Percentiles rank a stretch among this genome's conserved stretches.
These are phyloP conservation scores for Pleurotus tuber-regium DNA, from an alignment of 768 basidiomycete genomes.

Conservation along the genomic window DNA sequence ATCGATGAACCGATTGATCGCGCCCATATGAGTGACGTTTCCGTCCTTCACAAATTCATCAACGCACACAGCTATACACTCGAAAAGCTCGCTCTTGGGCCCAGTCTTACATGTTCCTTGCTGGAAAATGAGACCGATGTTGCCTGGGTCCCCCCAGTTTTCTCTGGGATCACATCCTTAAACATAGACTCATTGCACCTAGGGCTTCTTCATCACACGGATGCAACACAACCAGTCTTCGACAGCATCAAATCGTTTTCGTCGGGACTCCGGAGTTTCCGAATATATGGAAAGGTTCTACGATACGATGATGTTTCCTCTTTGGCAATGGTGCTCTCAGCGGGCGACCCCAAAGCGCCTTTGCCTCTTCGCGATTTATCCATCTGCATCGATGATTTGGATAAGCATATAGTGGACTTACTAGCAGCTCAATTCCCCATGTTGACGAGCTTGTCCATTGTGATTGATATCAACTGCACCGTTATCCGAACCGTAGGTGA, in stretches of 20 bases:
- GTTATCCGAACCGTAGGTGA: background rate
- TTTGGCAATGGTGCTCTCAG: background rate
- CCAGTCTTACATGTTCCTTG: background rate
- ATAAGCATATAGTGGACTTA: constrained; percentile 1
- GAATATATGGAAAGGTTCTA: background rate
- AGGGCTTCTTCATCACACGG: background rate
- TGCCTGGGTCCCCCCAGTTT: constrained; percentile 2
- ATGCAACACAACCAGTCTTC: background rate
- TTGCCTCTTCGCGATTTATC: background rate
- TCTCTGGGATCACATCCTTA: background rate
- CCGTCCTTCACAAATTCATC: constrained; percentile 2
- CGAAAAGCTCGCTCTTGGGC: background rate
- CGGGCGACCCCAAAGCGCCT: background rate
- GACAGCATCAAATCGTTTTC: background rate
- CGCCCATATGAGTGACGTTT: constrained; percentile 4
- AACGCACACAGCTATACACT: background rate
- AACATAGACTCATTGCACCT: background rate
- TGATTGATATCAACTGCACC: background rate
- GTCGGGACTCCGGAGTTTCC: background rate
- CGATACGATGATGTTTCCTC: background rate
- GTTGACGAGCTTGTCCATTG: background rate
- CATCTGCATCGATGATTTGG: constrained; percentile 2
- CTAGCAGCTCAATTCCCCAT: background rate
- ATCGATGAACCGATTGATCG: constrained; percentile 5
- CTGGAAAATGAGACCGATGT: background rate